Percentiles rank a stretch among this genome's conserved stretches.
phyloP scores from a whole-genome alignment of 2,329 filamentous ascomycete genomes.

The Spiromastix sp. region DNA sequence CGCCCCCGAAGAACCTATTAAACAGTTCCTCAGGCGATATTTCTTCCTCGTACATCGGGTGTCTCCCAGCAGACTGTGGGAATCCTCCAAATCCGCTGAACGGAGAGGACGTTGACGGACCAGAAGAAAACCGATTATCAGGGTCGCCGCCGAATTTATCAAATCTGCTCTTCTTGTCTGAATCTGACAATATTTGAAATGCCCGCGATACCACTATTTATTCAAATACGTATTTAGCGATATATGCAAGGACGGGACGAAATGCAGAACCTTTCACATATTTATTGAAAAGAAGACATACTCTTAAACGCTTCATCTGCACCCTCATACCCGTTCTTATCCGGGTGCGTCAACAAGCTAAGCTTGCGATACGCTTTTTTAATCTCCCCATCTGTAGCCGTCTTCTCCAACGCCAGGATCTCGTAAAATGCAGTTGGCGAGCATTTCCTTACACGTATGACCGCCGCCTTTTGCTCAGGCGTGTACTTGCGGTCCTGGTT shows the following conservation, averaged over 20 bases:
- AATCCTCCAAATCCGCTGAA: slow-evolving; percentile 40
- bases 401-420: slow-evolving; percentile 66
- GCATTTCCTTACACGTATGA: slow-evolving; percentile 79
- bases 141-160: slow-evolving; percentile 88
- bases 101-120: slow-evolving; percentile 29
- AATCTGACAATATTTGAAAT: slow-evolving; percentile 84
- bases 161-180: slow-evolving; percentile 82
- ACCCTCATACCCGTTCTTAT: slow-evolving; percentile 94
- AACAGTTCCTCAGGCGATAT: slow-evolving; percentile 96
- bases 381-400: slow-evolving; percentile 68
- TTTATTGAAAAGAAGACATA: slow-evolving; percentile 26
- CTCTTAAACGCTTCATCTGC: slow-evolving; percentile 97
- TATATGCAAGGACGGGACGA: background rate
- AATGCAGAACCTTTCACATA: background rate
- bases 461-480: slow-evolving; percentile 80
- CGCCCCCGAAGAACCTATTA: slow-evolving; percentile 79
- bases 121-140: slow-evolving; percentile 65
- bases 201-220: slow-evolving; percentile 70
- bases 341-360: slow-evolving; percentile 88
- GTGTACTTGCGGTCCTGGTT: slow-evolving; percentile 58
- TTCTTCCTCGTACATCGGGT: slow-evolving; percentile 72
- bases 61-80: slow-evolving; percentile 35
- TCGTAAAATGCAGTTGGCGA: slow-evolving; percentile 86
- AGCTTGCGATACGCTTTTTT: slow-evolving; percentile 97
- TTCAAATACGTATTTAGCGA: slow-evolving; percentile 4